Evolutionary conservation across 306 rosid genomes (phyloP).

Genomic region (Vigna angularis): DNA sequence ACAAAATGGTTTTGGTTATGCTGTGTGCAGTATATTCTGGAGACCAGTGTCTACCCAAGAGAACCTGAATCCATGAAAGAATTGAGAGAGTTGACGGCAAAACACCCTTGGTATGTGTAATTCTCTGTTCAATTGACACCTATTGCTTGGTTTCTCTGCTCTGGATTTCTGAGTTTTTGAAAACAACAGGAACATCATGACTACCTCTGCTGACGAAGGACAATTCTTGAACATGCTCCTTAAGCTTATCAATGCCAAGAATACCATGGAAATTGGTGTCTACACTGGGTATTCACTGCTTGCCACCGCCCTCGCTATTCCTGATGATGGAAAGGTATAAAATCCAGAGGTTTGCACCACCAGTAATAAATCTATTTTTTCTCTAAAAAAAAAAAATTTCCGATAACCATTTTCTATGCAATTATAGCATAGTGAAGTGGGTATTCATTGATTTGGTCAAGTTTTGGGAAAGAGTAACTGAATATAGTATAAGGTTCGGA

Average conservation of each 20-base stretch:
- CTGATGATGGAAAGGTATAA: constrained; percentile 88
- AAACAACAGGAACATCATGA: constrained; percentile 83
- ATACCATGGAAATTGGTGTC: constrained; percentile 97
- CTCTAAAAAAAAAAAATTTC: neutral
- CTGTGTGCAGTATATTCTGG: constrained; percentile 72
- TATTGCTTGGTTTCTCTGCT: neutral
- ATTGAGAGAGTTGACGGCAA: constrained; percentile 89
- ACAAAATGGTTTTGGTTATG: constrained; percentile 31
- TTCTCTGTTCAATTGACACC: neutral
- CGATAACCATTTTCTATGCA: neutral
- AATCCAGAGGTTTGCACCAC: neutral
- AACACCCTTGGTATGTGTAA: constrained; percentile 76
- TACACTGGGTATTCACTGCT: constrained; percentile 95
- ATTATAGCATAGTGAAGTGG: neutral
- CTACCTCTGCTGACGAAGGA: constrained; percentile 94
- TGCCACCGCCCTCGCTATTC: constrained; percentile 93
- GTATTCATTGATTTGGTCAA: neutral
- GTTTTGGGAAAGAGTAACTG: too few species aligned
- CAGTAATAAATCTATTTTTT: neutral
- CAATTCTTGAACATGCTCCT: constrained; percentile 91
- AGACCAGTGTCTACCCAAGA: constrained; percentile 91
- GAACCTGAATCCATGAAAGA: constrained; percentile 94
- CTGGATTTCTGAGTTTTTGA: constrained; percentile 25
- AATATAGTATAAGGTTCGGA: too few species aligned
- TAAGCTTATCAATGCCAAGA: constrained; percentile 91